These are phyloP conservation scores for Wickerhamiella brachini DNA, from an alignment of 805 yeast species.

Conservation along the genomic window DNA sequence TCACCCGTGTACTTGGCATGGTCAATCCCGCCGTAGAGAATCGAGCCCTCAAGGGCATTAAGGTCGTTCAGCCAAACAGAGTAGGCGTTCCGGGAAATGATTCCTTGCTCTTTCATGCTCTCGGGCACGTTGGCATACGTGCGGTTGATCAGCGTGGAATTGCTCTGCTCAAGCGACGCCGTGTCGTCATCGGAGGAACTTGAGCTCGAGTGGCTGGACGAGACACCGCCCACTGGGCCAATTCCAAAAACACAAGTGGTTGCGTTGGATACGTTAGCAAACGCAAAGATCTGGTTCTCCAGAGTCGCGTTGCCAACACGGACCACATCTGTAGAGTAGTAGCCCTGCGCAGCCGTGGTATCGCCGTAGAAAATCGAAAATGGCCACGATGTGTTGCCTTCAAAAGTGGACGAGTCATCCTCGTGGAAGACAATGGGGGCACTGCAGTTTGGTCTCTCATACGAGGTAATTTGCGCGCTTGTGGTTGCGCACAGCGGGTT, in stretches of 20 bases:
- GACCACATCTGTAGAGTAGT: conserved; percentile 47
- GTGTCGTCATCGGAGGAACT: neutral
- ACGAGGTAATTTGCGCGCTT: neutral
- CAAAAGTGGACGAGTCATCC: conserved; percentile 16
- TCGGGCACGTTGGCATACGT: conserved; percentile 23
- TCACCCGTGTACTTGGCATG: conserved; percentile 30
- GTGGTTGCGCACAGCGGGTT: conserved; percentile 2
- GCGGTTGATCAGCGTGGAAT: conserved; percentile 1
- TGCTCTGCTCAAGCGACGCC: conserved; percentile 29
- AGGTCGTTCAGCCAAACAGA: conserved; percentile 31
- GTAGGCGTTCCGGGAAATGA: conserved; percentile 30
- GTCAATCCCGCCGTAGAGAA: conserved; percentile 35
- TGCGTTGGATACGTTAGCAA: conserved; percentile 52
- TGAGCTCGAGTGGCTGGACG: conserved; percentile 1
- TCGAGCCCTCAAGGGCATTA: conserved; percentile 23
- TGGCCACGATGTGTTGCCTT: conserved; percentile 3
- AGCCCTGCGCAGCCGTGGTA: conserved; percentile 32
- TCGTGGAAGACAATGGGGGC: conserved; percentile 12
- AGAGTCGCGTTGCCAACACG: conserved; percentile 31
- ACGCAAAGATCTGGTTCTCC: conserved; percentile 45
- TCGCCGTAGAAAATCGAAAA: conserved; percentile 31
- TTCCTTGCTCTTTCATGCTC: conserved; percentile 27
- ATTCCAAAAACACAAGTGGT: conserved; percentile 29
- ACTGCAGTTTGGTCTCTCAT: neutral
- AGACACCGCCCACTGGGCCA: conserved; percentile 22